Conservation (phyloP, 208 protist species). For the Wallacemonas sp. region DNA sequence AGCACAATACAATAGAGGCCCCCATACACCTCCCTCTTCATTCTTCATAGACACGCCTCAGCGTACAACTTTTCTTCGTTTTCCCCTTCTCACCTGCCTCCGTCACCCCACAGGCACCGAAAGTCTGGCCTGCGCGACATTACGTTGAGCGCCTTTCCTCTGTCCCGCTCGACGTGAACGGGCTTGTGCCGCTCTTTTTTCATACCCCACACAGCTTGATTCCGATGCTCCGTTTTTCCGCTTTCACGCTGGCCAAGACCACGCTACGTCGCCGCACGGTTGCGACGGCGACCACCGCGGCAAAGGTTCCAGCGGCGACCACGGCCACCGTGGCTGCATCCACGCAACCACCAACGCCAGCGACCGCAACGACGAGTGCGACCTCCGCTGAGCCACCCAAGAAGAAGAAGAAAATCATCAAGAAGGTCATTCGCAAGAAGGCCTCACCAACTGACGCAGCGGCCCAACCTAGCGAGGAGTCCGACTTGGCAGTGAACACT, state of each 20-base stretch:
- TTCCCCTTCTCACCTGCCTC: too few species aligned
- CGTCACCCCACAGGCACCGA: too few species aligned
- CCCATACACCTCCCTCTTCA: too few species aligned
- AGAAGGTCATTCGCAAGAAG: slow-evolving; percentile 12
- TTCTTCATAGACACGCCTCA: too few species aligned
- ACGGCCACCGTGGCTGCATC: not conserved
- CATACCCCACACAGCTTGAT: not conserved
- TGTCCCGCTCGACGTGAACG: too few species aligned
- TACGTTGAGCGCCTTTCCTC: too few species aligned
- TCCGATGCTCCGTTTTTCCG: not conserved
- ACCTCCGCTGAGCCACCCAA: not conserved
- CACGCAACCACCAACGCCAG: not conserved
- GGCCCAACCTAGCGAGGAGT: too few species aligned
- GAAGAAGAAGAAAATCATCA: slow-evolving; percentile 13
- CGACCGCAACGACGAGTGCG: not conserved
- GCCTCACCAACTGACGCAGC: too few species aligned
- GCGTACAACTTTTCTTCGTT: too few species aligned
- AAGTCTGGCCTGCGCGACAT: too few species aligned
- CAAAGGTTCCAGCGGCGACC: not conserved
- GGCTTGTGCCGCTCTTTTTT: too few species aligned
- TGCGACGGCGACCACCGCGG: too few species aligned
- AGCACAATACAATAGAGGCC: not conserved
- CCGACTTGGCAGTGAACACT: slow-evolving; percentile 3
- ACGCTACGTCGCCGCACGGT: not conserved
- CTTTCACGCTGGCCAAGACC: not conserved